A percentile compares a stretch with the other conserved stretches of the same genome.
Conservation (phyloP, 148 eudicot species). For the Persicaria maculosa region DNA sequence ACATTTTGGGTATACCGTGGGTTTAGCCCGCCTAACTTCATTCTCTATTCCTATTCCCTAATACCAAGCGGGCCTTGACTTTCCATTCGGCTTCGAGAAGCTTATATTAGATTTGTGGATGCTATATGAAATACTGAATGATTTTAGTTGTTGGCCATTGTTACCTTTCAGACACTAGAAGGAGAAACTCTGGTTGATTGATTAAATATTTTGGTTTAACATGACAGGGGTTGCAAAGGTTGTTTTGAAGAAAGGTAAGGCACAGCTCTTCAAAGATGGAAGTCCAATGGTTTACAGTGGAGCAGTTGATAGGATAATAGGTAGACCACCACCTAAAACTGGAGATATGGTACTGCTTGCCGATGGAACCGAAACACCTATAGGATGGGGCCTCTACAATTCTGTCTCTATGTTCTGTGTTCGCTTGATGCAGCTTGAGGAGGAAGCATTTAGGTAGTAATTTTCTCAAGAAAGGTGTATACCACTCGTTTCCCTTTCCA, state of each 20-base stretch:
- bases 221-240: constrained; percentile 73
- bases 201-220: not conserved
- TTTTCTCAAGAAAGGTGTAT: not conserved
- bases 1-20: no score
- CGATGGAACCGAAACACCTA: constrained; percentile 77
- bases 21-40: no score
- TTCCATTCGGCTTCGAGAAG: not conserved
- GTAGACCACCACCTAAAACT: constrained; percentile 82
- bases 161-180: not conserved
- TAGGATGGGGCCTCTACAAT: constrained; percentile 93
- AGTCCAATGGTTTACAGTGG: constrained; percentile 97
- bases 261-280: constrained; percentile 77
- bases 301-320: constrained; percentile 89
- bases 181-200: not conserved
- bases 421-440: constrained; percentile 88
- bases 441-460: constrained; percentile 55
- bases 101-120: not conserved
- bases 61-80: not conserved
- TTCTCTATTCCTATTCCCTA: no score
- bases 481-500: not conserved
- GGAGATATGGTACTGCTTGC: constrained; percentile 88
- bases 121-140: not conserved
- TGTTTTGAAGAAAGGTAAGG: constrained; percentile 81
- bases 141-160: not conserved
- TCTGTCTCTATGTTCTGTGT: constrained; percentile 91